Base-by-base conservation (phyloP, 768 basidiomycete genomes). In the Boletus rufocinnamomeus region DNA sequence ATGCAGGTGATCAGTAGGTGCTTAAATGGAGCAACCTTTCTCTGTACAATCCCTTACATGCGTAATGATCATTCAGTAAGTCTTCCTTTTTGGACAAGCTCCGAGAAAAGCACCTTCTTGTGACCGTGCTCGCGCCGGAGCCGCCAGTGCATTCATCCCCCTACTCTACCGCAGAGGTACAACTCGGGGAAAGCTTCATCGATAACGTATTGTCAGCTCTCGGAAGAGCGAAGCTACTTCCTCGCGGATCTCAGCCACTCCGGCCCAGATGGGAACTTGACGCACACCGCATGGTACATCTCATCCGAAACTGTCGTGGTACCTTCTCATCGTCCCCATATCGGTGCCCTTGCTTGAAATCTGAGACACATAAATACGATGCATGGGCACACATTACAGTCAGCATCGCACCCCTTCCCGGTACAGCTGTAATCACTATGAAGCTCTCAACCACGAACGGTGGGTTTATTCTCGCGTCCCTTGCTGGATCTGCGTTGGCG, bases 351-450 rank as follows among this genome's bases (percentile, higher is more conserved):
- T 21, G 19, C 23, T 27, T 23, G 35, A 19, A 25, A 14, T 21
- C 23, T 7, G 16, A 10, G 32, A 27, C 10, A 44, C 45, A 62
- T 62, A 66, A 66, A 70, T 67, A 67, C 52, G 21, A 50, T 46
- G 28, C 9, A 47, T 40, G 45, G 14, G 19, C 19, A 14, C 14
- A 34, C 35, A 4, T 41, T n/a, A 17, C n/a, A 19, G 16, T 23
- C 47, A n/a, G 27, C 32, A 14, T 50, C 32, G 6, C 11, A 16
- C n/a, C 41, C 40, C 10, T 23, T 41, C 51, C 19, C 51, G 23
- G 19, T 28, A 28, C 43, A 30, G 8, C 40, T 49, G 13, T 56
- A 1, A 23, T 41, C 41, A 14, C 32, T 13, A 72, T 73, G 70
- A 70, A 53, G 45, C 23, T 56, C 52, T 56, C 52, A 19, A 37